These are phyloP conservation scores for Colletotrichum sp. DNA, from an alignment of 2,329 filamentous ascomycete genomes.

Conservation along the genomic window DNA sequence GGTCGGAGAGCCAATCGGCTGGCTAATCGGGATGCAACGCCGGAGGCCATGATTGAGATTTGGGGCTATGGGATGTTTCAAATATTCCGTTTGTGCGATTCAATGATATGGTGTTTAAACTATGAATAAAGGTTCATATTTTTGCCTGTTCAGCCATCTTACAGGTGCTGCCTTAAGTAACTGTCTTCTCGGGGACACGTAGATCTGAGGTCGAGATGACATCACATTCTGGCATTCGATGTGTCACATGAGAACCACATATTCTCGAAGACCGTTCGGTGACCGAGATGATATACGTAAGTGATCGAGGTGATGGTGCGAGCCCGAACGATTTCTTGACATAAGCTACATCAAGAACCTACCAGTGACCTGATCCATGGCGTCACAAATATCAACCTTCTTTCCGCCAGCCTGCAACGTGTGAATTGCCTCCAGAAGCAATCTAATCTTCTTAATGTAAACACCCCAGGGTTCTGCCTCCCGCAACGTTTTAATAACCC, in stretches of 20 bases:
- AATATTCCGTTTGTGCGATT: background rate
- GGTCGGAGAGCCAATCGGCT: background rate
- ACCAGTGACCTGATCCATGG: background rate
- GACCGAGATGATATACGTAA: background rate
- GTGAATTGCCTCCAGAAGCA: background rate
- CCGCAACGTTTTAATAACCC: background rate
- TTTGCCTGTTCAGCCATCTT: background rate
- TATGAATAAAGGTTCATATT: fast-evolving
- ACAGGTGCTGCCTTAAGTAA: background rate
- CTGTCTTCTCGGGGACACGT: background rate
- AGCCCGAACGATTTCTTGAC: too few species aligned
- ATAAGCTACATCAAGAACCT: background rate
- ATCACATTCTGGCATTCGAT: background rate
- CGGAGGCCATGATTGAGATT: background rate
- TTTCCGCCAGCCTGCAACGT: background rate
- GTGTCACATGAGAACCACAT: background rate
- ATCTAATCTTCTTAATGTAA: background rate
- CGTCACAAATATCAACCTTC: background rate
- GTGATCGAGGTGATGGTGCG: background rate
- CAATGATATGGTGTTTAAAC: background rate
- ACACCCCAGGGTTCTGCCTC: background rate
- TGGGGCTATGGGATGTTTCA: too few species aligned
- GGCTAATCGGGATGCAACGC: background rate
- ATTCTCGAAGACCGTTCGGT: background rate
- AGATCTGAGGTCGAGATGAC: background rate